Percentiles rank a stretch among this genome's conserved stretches.
These are phyloP conservation scores for Leccinum variicolor DNA, from an alignment of 768 basidiomycete species.

Conservation along the genomic window DNA sequence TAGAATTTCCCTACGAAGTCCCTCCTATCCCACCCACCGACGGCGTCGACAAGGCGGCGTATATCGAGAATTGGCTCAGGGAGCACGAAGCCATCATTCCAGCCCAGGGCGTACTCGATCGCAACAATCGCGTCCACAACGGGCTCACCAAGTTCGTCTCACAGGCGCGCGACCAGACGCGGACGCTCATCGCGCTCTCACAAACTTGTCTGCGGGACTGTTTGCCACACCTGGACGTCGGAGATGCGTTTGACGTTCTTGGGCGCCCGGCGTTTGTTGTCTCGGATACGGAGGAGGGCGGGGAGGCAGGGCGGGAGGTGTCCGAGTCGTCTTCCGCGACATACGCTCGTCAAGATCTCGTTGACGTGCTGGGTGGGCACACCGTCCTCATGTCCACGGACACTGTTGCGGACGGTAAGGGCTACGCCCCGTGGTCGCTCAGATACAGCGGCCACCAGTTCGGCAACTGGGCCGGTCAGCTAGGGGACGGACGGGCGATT, in stretches of 20 bases:
- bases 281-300: slow-evolving; percentile 26
- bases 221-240: slow-evolving; percentile 82
- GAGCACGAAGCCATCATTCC: slow-evolving; percentile 56
- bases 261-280: slow-evolving; percentile 54
- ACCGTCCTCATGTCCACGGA: slow-evolving; percentile 54
- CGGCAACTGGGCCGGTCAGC: slow-evolving; percentile 87
- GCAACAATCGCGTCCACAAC: not conserved
- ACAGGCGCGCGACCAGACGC: slow-evolving; percentile 47
- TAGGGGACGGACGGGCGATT: slow-evolving; percentile 96
- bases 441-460: slow-evolving; percentile 93
- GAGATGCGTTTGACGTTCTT: slow-evolving; percentile 70
- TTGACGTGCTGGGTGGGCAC: slow-evolving; percentile 81
- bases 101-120: not conserved
- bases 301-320: slow-evolving; percentile 9
- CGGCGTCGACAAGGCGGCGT: slow-evolving; percentile 50
- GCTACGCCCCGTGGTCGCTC: slow-evolving; percentile 70
- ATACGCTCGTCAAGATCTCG: slow-evolving; percentile 61
- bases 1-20: slow-evolving; percentile 81
- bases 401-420: slow-evolving; percentile 28
- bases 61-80: slow-evolving; percentile 77
- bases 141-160: slow-evolving; percentile 47
- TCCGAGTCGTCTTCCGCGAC: slow-evolving; percentile 28
- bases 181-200: slow-evolving; percentile 71
- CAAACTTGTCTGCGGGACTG: slow-evolving; percentile 67
- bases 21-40: slow-evolving; percentile 48